Conservation (phyloP, 2,329 filamentous ascomycete species). For the Colletotrichum sp. region DNA sequence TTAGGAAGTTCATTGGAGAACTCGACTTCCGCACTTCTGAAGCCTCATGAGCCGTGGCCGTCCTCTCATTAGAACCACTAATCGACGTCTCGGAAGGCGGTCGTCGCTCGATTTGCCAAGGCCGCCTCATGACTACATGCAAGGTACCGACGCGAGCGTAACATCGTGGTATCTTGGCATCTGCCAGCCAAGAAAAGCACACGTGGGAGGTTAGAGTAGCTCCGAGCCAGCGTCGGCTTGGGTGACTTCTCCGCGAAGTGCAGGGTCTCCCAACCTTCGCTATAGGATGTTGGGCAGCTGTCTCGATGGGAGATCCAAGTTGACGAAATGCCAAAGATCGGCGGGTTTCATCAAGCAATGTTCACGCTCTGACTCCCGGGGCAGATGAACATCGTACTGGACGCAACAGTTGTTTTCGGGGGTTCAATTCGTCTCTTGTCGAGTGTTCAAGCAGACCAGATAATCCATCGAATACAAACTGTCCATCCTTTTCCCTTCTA, state of each 20-base stretch:
- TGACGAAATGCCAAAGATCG: not conserved
- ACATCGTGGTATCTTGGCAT: not conserved
- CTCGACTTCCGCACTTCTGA: not conserved
- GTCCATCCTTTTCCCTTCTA: too few species aligned
- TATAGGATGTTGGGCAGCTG: not conserved
- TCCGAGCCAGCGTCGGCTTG: not conserved
- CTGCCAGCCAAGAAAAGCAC: not conserved
- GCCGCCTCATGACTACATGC: not conserved
- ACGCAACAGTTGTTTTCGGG: not conserved
- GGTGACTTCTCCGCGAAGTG: not conserved
- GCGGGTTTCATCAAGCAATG: not conserved
- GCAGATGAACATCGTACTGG: not conserved
- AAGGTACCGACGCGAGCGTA: not conserved
- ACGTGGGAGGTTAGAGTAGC: not conserved
- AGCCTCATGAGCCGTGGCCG: not conserved
- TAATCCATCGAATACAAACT: not conserved
- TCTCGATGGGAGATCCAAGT: fast-evolving
- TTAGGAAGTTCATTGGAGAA: not conserved
- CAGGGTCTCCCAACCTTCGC: too few species aligned
- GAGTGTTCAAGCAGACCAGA: not conserved
- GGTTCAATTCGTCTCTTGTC: not conserved
- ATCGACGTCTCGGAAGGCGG: not conserved
- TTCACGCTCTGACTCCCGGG: not conserved
- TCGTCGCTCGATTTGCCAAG: not conserved
- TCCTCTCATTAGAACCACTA: not conserved